phyloP scores from a whole-genome alignment of 345 rosid species.

The Lumnitzera littorea region DNA sequence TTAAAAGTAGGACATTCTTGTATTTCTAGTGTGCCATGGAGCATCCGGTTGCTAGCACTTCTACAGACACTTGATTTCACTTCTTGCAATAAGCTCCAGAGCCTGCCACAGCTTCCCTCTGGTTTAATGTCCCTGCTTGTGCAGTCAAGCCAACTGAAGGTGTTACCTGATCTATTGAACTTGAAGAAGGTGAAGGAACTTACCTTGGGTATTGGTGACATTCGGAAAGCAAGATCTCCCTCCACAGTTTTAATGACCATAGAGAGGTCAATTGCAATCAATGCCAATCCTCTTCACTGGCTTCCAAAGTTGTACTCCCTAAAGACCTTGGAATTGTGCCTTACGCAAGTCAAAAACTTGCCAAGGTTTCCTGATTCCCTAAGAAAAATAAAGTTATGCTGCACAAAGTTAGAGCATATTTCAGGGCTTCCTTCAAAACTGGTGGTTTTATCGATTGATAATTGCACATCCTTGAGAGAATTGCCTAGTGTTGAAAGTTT shows the following conservation, averaged over 20 bases:
- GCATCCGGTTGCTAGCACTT: not conserved
- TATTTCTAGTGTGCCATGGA: not conserved
- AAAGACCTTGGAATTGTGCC: not conserved
- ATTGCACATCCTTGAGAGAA: no score
- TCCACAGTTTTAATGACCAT: not conserved
- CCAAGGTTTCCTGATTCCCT: not conserved
- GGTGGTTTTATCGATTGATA: no score
- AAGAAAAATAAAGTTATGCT: not conserved
- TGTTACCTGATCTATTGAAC: not conserved
- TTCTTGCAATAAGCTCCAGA: not conserved
- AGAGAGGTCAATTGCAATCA: not conserved
- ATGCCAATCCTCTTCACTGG: not conserved
- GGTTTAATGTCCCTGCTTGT: not conserved
- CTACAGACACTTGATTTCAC: constrained; percentile 3
- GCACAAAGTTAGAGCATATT: not conserved
- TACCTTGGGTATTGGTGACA: not conserved
- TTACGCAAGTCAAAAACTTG: not conserved
- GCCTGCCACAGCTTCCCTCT: constrained; percentile 3
- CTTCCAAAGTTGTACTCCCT: constrained; percentile 1
- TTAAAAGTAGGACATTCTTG: not conserved
- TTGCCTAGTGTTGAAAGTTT: not conserved
- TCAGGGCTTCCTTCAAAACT: not conserved
- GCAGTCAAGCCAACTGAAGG: not conserved
- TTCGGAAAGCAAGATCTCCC: not conserved
- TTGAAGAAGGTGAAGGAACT: not conserved